Evolutionary conservation across 257 asterid genomes (phyloP).

Genomic region (Solanum okadae): DNA sequence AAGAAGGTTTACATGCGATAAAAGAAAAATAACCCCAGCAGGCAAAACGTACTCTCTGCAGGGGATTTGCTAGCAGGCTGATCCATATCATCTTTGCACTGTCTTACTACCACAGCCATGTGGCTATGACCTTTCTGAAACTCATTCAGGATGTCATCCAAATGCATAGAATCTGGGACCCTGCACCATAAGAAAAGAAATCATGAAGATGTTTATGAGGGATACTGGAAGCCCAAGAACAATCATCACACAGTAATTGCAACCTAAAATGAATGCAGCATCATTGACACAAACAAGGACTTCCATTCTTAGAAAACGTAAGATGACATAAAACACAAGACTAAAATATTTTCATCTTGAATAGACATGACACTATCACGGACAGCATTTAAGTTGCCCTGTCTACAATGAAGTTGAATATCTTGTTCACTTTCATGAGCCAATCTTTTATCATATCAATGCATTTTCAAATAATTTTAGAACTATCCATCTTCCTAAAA

Average conservation of each 20-base stretch:
- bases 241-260: neutral
- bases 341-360: neutral
- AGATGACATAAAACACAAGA: neutral
- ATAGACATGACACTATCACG: neutral
- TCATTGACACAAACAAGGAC: neutral
- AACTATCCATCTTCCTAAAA: neutral
- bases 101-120: conserved; percentile 87
- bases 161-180: conserved; percentile 76
- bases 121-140: conserved; percentile 98
- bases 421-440: neutral
- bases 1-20: neutral
- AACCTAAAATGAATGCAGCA: neutral
- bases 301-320: neutral
- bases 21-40: neutral
- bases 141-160: conserved; percentile 88
- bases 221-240: neutral
- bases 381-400: neutral
- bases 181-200: conserved; percentile 15
- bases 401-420: neutral
- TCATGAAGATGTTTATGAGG: neutral
- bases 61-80: conserved; percentile 20
- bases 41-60: conserved; percentile 21
- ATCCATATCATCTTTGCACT: conserved; percentile 23
- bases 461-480: neutral
- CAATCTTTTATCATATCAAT: neutral